Evolutionary conservation across 2,329 filamentous ascomycete genomes (phyloP).

Genomic region (Chaetomiaceae sp.): DNA sequence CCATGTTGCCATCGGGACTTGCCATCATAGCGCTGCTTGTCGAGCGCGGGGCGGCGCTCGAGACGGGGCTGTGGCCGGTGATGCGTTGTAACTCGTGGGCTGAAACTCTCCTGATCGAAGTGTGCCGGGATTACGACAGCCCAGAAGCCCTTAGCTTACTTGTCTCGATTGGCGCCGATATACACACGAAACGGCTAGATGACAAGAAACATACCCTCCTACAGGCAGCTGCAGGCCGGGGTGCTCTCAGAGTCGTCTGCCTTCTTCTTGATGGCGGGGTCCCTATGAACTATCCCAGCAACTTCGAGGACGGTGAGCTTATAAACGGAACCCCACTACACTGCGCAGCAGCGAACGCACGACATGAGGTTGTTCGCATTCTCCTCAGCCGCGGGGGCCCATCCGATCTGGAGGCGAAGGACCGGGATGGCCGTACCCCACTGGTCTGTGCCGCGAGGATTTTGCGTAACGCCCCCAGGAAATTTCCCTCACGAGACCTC

Average conservation of each 20-base stretch:
- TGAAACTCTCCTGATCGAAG: neutral
- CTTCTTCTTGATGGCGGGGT: slow-evolving; percentile 4
- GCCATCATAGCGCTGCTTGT: slow-evolving; percentile 3
- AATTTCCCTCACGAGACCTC: neutral
- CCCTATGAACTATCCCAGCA: neutral
- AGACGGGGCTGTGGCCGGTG: too few relatives aligned
- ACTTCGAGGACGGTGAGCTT: neutral
- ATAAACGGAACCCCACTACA: neutral
- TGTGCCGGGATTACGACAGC: slow-evolving; percentile 6
- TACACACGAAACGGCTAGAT: neutral
- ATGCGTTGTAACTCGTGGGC: neutral
- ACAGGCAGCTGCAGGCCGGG: slow-evolving; percentile 1
- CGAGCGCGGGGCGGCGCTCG: neutral
- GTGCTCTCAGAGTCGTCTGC: neutral
- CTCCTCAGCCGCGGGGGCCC: neutral
- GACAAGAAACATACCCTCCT: neutral
- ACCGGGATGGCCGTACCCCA: neutral
- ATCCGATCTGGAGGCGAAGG: neutral
- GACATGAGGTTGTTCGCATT: neutral
- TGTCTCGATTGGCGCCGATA: neutral
- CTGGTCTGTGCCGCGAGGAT: neutral
- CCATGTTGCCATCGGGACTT: neutral
- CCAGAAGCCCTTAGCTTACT: neutral
- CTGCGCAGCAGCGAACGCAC: neutral
- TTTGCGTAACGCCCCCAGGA: neutral